Conservation (phyloP, 2,329 filamentous ascomycete genomes). For the Sporothrix pallida region DNA sequence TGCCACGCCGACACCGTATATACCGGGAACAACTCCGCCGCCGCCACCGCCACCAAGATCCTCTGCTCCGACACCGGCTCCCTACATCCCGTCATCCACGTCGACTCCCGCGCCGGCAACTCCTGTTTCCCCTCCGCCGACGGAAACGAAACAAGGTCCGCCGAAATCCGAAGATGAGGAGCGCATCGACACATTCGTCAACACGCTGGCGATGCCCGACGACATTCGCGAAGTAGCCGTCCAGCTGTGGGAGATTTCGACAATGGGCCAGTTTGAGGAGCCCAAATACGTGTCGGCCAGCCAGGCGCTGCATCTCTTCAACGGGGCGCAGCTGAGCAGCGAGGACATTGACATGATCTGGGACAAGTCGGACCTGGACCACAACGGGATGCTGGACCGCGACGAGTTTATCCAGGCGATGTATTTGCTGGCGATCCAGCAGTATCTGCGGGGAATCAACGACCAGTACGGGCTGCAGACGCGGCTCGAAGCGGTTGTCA, state of each 20-base stretch:
- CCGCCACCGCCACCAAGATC: neutral
- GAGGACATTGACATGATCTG: conserved; percentile 39
- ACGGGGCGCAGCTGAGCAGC: conserved; percentile 36
- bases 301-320: conserved; percentile 38
- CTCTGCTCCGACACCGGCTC: neutral
- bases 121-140: neutral
- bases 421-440: conserved; percentile 37
- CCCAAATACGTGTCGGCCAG: conserved; percentile 36
- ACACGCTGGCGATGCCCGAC: conserved; percentile 26
- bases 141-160: neutral
- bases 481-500: neutral
- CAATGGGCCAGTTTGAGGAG: neutral
- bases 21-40: neutral
- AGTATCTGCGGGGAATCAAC: conserved; percentile 21
- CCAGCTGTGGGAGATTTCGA: conserved; percentile 17
- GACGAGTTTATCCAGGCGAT: conserved; percentile 40
- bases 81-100: neutral
- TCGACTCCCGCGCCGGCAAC: neutral
- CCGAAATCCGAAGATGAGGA: conserved; percentile 11
- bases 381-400: conserved; percentile 39
- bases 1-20: neutral
- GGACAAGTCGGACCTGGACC: conserved; percentile 39
- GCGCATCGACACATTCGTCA: conserved; percentile 25
- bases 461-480: conserved; percentile 20
- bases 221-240: conserved; percentile 9